phyloP scores from a whole-genome alignment of 2,329 filamentous ascomycete species.

The Epichloe bromicola region DNA sequence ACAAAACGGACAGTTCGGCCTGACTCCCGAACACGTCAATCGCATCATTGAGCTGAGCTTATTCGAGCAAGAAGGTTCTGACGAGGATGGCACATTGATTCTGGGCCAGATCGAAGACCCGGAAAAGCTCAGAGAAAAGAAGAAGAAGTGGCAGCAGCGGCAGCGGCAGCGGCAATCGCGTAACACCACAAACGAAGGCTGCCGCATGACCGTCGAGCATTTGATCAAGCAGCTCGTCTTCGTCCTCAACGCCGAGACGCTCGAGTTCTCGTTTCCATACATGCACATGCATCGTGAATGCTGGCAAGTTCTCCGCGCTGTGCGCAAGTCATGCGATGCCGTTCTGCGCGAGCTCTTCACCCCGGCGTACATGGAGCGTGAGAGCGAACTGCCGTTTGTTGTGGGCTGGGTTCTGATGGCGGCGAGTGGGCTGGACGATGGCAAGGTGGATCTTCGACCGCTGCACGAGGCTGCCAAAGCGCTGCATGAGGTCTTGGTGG shows the following conservation, averaged over 20 bases:
- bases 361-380: slow-evolving; percentile 22
- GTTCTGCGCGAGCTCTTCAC: slow-evolving; percentile 20
- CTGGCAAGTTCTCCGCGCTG: slow-evolving; percentile 24
- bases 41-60: neutral
- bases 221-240: slow-evolving; percentile 20
- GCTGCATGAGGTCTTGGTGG: neutral
- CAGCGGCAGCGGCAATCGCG: neutral
- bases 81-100: slow-evolving; percentile 7
- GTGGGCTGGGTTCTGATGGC: slow-evolving; percentile 27
- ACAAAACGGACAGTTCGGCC: neutral
- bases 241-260: slow-evolving; percentile 22
- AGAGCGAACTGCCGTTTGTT: slow-evolving; percentile 26
- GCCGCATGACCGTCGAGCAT: slow-evolving; percentile 9
- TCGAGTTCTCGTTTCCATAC: slow-evolving; percentile 28
- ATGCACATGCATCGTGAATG: slow-evolving; percentile 25
- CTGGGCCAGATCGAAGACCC: slow-evolving; percentile 10
- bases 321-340: slow-evolving; percentile 18
- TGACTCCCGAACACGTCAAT: neutral
- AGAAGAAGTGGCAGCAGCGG: neutral
- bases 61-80: slow-evolving; percentile 6
- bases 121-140: slow-evolving; percentile 7
- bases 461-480: neutral
- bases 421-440: neutral
- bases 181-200: neutral
- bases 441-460: neutral